These are phyloP conservation scores for Lipomyces sp. DNA, from an alignment of 805 yeast species.

Conservation along the genomic window DNA sequence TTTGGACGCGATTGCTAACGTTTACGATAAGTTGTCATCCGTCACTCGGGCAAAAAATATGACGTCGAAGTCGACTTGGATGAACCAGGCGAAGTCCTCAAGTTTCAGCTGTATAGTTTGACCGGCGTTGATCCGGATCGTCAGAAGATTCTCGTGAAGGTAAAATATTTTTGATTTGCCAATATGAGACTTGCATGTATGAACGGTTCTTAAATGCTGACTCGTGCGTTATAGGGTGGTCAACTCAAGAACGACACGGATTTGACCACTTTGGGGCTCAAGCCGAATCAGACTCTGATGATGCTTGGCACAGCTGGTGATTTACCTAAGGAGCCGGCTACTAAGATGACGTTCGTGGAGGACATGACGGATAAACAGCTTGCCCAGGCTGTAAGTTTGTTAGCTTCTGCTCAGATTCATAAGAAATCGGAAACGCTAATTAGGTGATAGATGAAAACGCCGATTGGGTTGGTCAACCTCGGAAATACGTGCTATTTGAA, in stretches of 20 bases:
- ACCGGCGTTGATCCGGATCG: constrained; percentile 87
- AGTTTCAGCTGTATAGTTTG: constrained; percentile 66
- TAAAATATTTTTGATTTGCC: background rate
- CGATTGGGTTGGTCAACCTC: constrained; percentile 69
- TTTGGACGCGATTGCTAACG: background rate
- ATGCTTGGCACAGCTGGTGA: constrained; percentile 89
- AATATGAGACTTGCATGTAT: no score
- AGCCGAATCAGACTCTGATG: constrained; percentile 74
- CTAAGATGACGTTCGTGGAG: constrained; percentile 65
- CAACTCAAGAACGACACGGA: constrained; percentile 75
- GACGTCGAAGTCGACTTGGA: constrained; percentile 58
- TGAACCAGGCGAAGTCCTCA: constrained; percentile 66
- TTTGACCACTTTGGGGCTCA: constrained; percentile 58
- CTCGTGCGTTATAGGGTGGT: constrained; percentile 57
- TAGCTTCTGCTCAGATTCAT: background rate
- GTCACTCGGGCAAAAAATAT: constrained; percentile 71
- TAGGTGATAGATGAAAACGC: constrained; percentile 42
- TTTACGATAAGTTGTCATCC: constrained; percentile 50
- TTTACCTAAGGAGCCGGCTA: constrained; percentile 57
- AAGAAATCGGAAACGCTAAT: background rate
- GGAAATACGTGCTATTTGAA: constrained; percentile 83
- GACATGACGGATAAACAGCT: constrained; percentile 60
- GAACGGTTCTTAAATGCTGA: background rate
- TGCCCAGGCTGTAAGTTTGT: constrained; percentile 47
- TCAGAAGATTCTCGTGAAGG: constrained; percentile 84